phyloP scores from a whole-genome alignment of 768 basidiomycete genomes.

The Xerocomus spinulosus region DNA sequence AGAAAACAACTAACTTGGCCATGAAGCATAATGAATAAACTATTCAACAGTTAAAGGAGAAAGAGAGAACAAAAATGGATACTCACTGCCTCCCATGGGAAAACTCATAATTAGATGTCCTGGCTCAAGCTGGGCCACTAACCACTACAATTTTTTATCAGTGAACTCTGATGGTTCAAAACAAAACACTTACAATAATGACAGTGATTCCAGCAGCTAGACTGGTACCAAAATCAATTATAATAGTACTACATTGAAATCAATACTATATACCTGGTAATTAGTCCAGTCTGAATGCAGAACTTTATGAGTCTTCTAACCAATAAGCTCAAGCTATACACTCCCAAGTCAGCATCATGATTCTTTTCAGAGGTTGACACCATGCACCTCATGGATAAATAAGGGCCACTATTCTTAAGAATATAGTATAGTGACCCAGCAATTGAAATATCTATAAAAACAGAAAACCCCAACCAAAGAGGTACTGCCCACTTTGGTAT shows the following conservation, averaged over 20 bases:
- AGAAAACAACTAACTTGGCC: slow-evolving; percentile 21
- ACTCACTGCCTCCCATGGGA: slow-evolving; percentile 25
- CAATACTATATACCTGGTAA: slow-evolving; percentile 17
- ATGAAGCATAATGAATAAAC: slow-evolving; percentile 29
- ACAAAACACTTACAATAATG: slow-evolving; percentile 15
- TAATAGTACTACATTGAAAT: neutral
- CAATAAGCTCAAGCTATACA: slow-evolving; percentile 10
- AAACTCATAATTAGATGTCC: slow-evolving; percentile 22
- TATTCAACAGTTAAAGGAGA: neutral
- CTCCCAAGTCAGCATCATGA: neutral
- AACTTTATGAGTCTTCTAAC: slow-evolving; percentile 17
- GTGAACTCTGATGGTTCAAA: too few species aligned
- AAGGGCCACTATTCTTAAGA: slow-evolving; percentile 7
- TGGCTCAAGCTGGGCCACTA: slow-evolving; percentile 9
- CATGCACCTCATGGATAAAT: slow-evolving; percentile 12
- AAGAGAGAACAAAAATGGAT: neutral
- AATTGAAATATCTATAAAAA: slow-evolving; percentile 19
- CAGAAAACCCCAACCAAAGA: slow-evolving; percentile 21
- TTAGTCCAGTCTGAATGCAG: slow-evolving; percentile 24
- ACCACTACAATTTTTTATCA: slow-evolving; percentile 16
- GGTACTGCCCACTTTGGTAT: slow-evolving; percentile 16
- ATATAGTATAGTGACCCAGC: slow-evolving; percentile 17
- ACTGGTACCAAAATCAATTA: slow-evolving; percentile 8
- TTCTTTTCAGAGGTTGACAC: neutral
- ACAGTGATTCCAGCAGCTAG: slow-evolving; percentile 11